These are phyloP conservation scores for Leccinum ponderosum DNA, from an alignment of 1,284 basidiomycete genomes.

Conservation along the genomic window DNA sequence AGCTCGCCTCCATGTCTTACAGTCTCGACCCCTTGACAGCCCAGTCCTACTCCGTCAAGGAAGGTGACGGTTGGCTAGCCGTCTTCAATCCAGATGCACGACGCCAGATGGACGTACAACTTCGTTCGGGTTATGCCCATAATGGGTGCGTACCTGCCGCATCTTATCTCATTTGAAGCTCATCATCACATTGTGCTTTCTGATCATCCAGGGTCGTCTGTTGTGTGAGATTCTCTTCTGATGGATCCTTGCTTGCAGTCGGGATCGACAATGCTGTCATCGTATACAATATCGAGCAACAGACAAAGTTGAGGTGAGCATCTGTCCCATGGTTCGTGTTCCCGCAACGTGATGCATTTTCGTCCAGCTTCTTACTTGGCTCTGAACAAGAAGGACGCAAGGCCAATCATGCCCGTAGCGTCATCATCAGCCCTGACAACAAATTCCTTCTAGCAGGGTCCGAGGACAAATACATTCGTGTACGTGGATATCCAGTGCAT, in stretches of 20 bases:
- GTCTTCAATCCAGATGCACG: conserved; percentile 37
- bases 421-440: conserved; percentile 34
- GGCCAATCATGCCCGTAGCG: conserved; percentile 35
- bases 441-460: conserved; percentile 33
- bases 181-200: conserved; percentile 2
- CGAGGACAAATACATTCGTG: conserved; percentile 33
- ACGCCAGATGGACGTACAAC: conserved; percentile 40
- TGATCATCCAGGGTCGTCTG: conserved; percentile 29
- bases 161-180: conserved; percentile 8
- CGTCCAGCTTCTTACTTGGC: conserved; percentile 30
- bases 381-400: conserved; percentile 19
- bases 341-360: background rate
- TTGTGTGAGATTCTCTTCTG: conserved; percentile 34
- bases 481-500: conserved; percentile 14
- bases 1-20: conserved; percentile 23
- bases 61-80: conserved; percentile 37
- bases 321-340: background rate
- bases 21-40: conserved; percentile 32
- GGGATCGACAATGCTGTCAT: conserved; percentile 34
- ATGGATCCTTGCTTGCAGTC: conserved; percentile 35
- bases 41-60: conserved; percentile 37
- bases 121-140: conserved; percentile 25
- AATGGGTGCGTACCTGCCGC: conserved; percentile 27
- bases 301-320: conserved; percentile 32
- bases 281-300: conserved; percentile 30